Percentiles rank a stretch among this genome's conserved stretches.
These are phyloP conservation scores for Abortiporus biennis DNA, from an alignment of 1,284 basidiomycete genomes.

Conservation along the genomic window DNA sequence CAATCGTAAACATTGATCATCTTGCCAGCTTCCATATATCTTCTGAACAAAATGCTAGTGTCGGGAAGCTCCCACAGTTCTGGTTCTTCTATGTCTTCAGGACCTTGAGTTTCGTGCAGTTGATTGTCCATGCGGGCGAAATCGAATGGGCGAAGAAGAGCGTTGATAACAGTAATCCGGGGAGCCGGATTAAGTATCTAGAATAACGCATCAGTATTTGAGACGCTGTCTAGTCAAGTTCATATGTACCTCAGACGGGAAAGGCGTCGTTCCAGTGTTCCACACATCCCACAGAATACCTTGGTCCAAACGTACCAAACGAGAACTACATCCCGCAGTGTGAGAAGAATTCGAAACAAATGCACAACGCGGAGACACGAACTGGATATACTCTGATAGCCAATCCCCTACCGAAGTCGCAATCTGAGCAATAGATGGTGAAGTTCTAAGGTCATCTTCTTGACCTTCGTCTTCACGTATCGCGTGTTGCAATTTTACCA, in stretches of 20 bases:
- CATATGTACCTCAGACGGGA: slow-evolving; percentile 54
- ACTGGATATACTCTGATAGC: slow-evolving; percentile 49
- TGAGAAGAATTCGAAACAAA: neutral
- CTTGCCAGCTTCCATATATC: slow-evolving; percentile 70
- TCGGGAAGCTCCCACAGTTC: slow-evolving; percentile 55
- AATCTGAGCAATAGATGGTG: slow-evolving; percentile 9
- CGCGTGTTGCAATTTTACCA: slow-evolving; percentile 17
- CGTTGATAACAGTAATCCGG: slow-evolving; percentile 51
- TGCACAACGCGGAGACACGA: slow-evolving; percentile 13
- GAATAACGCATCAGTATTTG: slow-evolving; percentile 1
- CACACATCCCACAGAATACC: slow-evolving; percentile 59
- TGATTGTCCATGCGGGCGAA: slow-evolving; percentile 27
- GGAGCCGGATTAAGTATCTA: slow-evolving; percentile 68
- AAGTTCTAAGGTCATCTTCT: slow-evolving; percentile 2
- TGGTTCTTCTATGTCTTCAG: slow-evolving; percentile 16
- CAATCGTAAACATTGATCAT: slow-evolving; percentile 81
- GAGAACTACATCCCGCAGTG: slow-evolving; percentile 28
- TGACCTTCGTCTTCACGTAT: slow-evolving; percentile 4
- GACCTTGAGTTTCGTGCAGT: slow-evolving; percentile 10
- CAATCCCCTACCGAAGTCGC: slow-evolving; percentile 30
- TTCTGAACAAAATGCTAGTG: slow-evolving; percentile 64
- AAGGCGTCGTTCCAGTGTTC: slow-evolving; percentile 58
- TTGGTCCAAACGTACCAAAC: slow-evolving; percentile 41
- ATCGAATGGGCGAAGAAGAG: slow-evolving; percentile 52
- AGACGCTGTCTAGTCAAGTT: neutral